Evolutionary conservation across 2,329 filamentous ascomycete species (phyloP).

Genomic region (Aspergillus amoenus): DNA sequence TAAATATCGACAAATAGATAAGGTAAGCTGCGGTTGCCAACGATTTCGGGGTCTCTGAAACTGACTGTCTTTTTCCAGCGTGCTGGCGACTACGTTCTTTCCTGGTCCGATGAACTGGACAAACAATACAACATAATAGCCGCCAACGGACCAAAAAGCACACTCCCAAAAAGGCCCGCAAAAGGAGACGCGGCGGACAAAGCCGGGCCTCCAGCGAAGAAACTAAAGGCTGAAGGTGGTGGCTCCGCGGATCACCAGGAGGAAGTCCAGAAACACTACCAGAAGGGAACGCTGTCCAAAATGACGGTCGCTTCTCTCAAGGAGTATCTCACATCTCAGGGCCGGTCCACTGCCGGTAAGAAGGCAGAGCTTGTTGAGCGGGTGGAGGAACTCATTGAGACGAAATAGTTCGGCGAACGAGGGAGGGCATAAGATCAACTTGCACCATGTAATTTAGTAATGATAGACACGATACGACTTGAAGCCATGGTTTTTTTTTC

Average conservation of each 20-base stretch:
- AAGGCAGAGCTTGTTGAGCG: constrained; percentile 53
- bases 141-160: constrained; percentile 40
- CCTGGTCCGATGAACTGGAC: constrained; percentile 72
- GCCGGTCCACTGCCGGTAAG: constrained; percentile 45
- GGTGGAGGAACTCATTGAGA: constrained; percentile 50
- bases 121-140: constrained; percentile 52
- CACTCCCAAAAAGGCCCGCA: constrained; percentile 49
- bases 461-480: background rate
- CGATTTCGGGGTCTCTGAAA: background rate
- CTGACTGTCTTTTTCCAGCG: constrained; percentile 45
- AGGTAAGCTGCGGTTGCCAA: constrained; percentile 41
- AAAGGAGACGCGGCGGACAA: constrained; percentile 28
- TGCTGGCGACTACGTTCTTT: constrained; percentile 72
- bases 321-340: constrained; percentile 46
- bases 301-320: constrained; percentile 50
- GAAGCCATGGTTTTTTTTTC: background rate
- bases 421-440: background rate
- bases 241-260: constrained; percentile 29
- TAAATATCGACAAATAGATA: constrained; percentile 83
- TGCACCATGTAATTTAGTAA: background rate
- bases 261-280: constrained; percentile 41
- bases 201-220: constrained; percentile 42
- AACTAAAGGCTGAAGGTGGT: constrained; percentile 41
- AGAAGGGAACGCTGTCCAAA: constrained; percentile 47
- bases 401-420: constrained; percentile 29